These are phyloP conservation scores for Metarhizium rileyi DNA, from an alignment of 2,329 filamentous ascomycete genomes.

Conservation along the genomic window DNA sequence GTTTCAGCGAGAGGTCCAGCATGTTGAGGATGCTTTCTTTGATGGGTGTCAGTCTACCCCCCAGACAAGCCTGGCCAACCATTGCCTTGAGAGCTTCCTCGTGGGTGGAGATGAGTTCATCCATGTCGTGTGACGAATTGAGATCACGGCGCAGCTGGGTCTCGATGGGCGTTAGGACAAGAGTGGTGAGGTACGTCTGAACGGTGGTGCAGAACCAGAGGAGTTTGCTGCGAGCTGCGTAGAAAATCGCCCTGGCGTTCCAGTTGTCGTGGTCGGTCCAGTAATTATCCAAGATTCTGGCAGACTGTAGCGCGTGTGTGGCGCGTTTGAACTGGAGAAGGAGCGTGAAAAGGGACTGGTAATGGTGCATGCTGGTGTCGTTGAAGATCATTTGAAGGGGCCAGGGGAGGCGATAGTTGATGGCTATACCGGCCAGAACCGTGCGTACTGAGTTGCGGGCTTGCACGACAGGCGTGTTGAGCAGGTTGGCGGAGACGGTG, in stretches of 20 bases:
- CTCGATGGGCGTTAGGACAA: constrained; percentile 57
- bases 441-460: constrained; percentile 45
- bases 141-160: constrained; percentile 48
- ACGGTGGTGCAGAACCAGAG: constrained; percentile 70
- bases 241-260: constrained; percentile 40
- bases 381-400: constrained; percentile 64
- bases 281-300: constrained; percentile 33
- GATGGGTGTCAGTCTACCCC: constrained; percentile 58
- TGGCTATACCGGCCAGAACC: constrained; percentile 50
- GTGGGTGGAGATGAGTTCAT: constrained; percentile 70
- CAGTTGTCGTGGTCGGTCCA: constrained; percentile 25
- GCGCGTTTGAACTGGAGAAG: constrained; percentile 70
- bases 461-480: constrained; percentile 32
- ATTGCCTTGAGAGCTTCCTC: constrained; percentile 51
- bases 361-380: constrained; percentile 50
- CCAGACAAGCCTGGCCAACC: constrained; percentile 59
- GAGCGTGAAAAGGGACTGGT: constrained; percentile 65
- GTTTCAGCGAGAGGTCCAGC: constrained; percentile 62
- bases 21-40: constrained; percentile 63
- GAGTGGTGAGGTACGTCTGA: constrained; percentile 64
- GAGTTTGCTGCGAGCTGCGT: constrained; percentile 56
- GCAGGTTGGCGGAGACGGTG: constrained; percentile 32
- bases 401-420: constrained; percentile 61
- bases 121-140: constrained; percentile 57
- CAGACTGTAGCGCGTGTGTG: constrained; percentile 52